Evolutionary conservation across 179 eudicot genomes (phyloP), one percentile per base, ranked within the genome.

Genomic region (Silene noctiflora): DNA sequence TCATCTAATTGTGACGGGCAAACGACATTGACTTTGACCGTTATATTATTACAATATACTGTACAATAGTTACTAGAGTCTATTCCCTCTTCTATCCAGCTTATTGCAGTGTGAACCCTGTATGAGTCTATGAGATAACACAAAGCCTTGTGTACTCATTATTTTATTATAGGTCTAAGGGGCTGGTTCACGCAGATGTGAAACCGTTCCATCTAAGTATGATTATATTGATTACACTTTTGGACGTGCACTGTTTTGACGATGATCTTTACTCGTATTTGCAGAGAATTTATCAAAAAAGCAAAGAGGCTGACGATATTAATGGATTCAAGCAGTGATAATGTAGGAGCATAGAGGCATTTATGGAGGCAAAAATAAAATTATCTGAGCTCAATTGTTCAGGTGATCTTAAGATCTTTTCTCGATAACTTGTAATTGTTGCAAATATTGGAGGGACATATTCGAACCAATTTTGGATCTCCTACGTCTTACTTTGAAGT

Each of bases 211-310:
- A 17, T 53, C 16, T 53, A 16, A 16, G 2, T 8, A 13, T 53
- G 58, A 16, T 53, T 53, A 3, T 53, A 17, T 53, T 53, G 58
- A 53, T 53, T 53, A 13, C 58, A 53, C 17, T 48, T 48, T 48
- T 13, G 16, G 56, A 48, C 17, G 16, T 51, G 5, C 16, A 17
- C 20, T 55, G 27, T 75, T 24, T 51, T 79, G 58, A 25, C 55
- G 8, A 39, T 19, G 67, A 13, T 22, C n/a, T n/a, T 42, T 58
- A 27, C 61, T 56, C 44, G 21, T 22, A 39, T 46, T 65, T 79
- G 84, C 87, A 91, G 96, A 78, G 91, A 91, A n/a, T 91, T 91
- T 48, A 76, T 83, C 55, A 86, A 81, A 82, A 85, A 86, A 33
- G 88, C 87, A 51, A 89, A 80, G 83, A 86, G 90, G 77, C 67